phyloP scores from a whole-genome alignment of 345 rosid genomes.

The Camelina hispida region DNA sequence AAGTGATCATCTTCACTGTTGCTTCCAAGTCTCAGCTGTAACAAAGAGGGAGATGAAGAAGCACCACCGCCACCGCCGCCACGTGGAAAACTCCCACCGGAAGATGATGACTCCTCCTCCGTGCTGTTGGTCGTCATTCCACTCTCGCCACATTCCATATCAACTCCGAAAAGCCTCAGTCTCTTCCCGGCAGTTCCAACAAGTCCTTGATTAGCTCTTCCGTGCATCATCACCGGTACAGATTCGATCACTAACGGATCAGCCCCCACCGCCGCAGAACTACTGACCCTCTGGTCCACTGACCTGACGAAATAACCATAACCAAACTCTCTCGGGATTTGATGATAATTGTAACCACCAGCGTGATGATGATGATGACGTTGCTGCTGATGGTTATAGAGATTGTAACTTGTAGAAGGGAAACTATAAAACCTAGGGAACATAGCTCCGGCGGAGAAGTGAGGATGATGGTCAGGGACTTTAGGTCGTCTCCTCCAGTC shows the following conservation, averaged over 20 bases:
- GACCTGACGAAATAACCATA: constrained; percentile 43
- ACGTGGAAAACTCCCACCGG: constrained; percentile 41
- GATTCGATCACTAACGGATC: constrained; percentile 43
- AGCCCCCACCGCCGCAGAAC: constrained; percentile 1
- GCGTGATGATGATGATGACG: constrained; percentile 39
- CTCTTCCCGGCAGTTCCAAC: constrained; percentile 50
- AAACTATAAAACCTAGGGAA: constrained; percentile 66
- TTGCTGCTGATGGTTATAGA: constrained; percentile 44
- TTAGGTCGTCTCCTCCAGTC: constrained; percentile 84
- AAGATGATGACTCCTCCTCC: constrained; percentile 49
- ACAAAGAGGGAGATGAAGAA: constrained; percentile 29
- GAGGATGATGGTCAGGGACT: constrained; percentile 48
- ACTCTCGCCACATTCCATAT: constrained; percentile 68
- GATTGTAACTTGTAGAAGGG: constrained; percentile 47
- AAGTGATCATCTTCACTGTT: constrained; percentile 34
- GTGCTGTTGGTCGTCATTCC: constrained; percentile 58
- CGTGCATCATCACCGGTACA: constrained; percentile 46
- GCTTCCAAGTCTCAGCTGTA: constrained; percentile 42
- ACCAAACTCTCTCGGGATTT: constrained; percentile 44
- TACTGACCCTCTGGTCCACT: constrained; percentile 39
- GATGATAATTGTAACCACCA: constrained; percentile 29
- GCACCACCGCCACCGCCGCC: constrained; percentile 14
- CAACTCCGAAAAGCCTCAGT: constrained; percentile 68
- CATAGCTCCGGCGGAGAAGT: constrained; percentile 51
- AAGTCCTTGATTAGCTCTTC: constrained; percentile 28